Evolutionary conservation across 23 red algal genomes (phyloP).

Genomic region (Cyanidioschyzon merolae): DNA sequence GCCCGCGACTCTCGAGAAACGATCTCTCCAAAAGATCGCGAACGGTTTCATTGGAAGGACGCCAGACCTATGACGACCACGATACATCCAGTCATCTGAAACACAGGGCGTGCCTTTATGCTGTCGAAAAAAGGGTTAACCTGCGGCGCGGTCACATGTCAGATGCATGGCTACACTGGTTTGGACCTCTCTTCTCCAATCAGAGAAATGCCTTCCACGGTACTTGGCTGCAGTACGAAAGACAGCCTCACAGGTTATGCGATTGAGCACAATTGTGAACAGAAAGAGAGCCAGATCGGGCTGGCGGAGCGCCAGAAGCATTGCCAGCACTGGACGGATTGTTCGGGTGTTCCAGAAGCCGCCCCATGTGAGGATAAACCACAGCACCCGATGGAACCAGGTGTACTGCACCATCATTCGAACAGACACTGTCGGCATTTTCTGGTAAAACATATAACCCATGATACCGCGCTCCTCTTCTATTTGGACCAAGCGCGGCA

Average conservation of each 20-base stretch:
- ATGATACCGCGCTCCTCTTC: conserved; percentile 23
- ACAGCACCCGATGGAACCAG: conserved; percentile 27
- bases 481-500: neutral
- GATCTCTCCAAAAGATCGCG: no score
- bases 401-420: conserved; percentile 29
- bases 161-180: no score
- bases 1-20: no score
- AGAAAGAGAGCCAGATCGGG: conserved; percentile 11
- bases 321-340: conserved; percentile 9
- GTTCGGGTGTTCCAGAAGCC: conserved; percentile 9
- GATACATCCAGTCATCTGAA: no score
- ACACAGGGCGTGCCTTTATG: no score
- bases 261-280: conserved; percentile 27
- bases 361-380: conserved; percentile 4
- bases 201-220: no score
- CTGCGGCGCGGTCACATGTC: no score
- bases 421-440: conserved; percentile 14
- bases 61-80: no score
- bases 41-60: no score
- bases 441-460: conserved; percentile 21
- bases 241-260: conserved; percentile 24
- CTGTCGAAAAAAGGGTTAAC: no score
- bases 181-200: no score
- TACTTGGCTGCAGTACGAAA: neutral
- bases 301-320: neutral